Evolutionary conservation across 257 asterid genomes (phyloP), one percentile per base, ranked within the genome.

Genomic region (Nemophila menziesii): DNA sequence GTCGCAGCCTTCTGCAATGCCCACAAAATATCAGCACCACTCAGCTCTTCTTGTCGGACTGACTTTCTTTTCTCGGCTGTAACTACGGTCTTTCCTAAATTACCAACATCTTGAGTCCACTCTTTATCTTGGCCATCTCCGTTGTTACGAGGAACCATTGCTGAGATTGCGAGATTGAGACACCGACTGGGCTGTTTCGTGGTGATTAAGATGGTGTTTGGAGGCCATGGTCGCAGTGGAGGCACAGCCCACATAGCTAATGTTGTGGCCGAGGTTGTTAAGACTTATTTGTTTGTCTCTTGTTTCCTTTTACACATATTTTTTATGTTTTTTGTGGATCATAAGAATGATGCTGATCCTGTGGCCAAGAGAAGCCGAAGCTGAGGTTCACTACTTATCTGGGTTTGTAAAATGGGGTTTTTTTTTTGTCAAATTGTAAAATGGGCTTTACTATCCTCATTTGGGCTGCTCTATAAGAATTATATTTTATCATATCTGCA

Each of bases 21-120:
- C 56, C 57, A 55, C 62, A 77, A 57, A 19, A 74, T 64, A 43
- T 64, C 85, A 36, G 80, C 67, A 13, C 85, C 89, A 9, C 72
- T 69, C 59, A 72, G 60, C 57, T 49, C 53, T 43, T 21, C 24
- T 38, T 21, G 41, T 23, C 27, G 18, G 3, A n/a, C 22, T 10
- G 33, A 10, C 27, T 4, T 17, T 33, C 22, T 39, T 19, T 16
- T 43, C 15, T 22, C 43, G 13, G 47, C 46, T 7, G 23, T 19
- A 49, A 16, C 22, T 15, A 39, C 46, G 22, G 58, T 63, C 23
- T 41, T 40, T 0, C 52, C 44, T 4, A 24, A 9, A 20, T 14
- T 12, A 48, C 58, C 24, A 42, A 13, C n/a, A 12, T 13, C 12
- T 29, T 29, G 8, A 29, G 36, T 21, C 23, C 16, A 16, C 17